These are phyloP conservation scores for Dispira simplex DNA, from an alignment of 192 early-diverging fungal genomes.

Conservation along the genomic window DNA sequence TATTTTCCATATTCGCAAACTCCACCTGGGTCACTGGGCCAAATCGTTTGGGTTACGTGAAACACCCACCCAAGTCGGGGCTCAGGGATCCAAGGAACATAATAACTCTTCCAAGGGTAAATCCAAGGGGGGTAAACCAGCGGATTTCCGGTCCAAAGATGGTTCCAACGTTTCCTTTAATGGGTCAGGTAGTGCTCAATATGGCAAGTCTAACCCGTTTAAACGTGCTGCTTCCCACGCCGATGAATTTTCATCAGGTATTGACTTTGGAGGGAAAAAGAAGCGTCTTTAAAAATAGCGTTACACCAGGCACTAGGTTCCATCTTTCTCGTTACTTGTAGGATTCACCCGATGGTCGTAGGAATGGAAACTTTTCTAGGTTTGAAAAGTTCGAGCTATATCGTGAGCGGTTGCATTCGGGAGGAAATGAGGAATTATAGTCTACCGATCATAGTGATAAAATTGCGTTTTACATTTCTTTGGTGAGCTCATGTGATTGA, in stretches of 20 bases:
- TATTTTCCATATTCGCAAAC: slow-evolving; percentile 87
- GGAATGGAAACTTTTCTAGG: too few relatives aligned
- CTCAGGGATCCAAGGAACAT: background rate
- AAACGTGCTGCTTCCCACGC: background rate
- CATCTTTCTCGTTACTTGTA: too few relatives aligned
- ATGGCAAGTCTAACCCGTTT: background rate
- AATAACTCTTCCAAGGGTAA: background rate
- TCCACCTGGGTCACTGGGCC: slow-evolving; percentile 95
- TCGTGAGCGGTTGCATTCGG: too few relatives aligned
- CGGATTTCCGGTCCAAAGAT: background rate
- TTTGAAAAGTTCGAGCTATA: too few relatives aligned
- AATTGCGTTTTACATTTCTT: too few relatives aligned
- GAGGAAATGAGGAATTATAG: too few relatives aligned
- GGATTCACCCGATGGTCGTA: too few relatives aligned
- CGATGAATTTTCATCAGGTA: slow-evolving; percentile 10
- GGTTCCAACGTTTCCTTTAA: background rate
- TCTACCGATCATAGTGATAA: too few relatives aligned
- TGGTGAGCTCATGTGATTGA: too few relatives aligned
- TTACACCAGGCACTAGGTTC: too few relatives aligned
- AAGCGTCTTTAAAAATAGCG: too few relatives aligned
- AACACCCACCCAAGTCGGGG: slow-evolving; percentile 51
- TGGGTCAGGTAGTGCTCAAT: background rate
- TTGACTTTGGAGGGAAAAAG: too few relatives aligned
- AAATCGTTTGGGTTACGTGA: slow-evolving; percentile 95
- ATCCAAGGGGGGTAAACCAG: background rate